Conservation (phyloP, 2,329 filamentous ascomycete species). For the Botrytis squamosa region DNA sequence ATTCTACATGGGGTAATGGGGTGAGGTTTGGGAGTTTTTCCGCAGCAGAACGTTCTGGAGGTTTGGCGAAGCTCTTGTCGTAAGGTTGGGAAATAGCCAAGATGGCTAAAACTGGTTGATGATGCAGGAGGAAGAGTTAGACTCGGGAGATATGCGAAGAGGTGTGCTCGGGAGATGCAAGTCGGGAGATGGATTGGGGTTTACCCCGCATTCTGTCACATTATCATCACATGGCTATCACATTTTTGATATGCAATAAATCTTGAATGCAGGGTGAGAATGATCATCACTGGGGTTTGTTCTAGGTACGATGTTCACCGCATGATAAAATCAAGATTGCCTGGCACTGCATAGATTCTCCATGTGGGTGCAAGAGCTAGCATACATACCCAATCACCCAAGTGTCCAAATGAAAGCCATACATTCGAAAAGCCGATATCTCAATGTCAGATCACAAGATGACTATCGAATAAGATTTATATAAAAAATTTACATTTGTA, state of each 20-base stretch:
- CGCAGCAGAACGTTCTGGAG: not conserved
- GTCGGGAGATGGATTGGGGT: not conserved
- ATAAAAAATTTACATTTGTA: fast-evolving
- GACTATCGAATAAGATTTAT: not conserved
- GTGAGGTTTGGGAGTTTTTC: not conserved
- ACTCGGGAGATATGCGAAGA: not conserved
- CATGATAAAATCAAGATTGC: not conserved
- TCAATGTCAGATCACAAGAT: not conserved
- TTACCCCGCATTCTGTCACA: conserved; percentile 10
- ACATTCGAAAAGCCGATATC: not conserved
- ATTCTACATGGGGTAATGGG: not conserved
- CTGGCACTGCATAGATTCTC: not conserved
- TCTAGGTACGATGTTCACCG: not conserved
- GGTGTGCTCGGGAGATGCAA: not conserved
- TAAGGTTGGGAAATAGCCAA: not conserved
- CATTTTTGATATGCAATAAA: not conserved
- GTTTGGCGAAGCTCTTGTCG: not conserved
- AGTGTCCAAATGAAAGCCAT: not conserved
- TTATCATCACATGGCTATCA: not conserved
- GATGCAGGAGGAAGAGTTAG: not conserved
- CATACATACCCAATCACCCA: not conserved
- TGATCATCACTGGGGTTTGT: not conserved
- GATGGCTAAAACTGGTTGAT: not conserved
- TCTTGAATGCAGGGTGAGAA: not conserved
- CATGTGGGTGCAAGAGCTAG: not conserved